Evolutionary conservation across 2,329 filamentous ascomycete species (phyloP).

Genomic region (Phialophora verrucosa): DNA sequence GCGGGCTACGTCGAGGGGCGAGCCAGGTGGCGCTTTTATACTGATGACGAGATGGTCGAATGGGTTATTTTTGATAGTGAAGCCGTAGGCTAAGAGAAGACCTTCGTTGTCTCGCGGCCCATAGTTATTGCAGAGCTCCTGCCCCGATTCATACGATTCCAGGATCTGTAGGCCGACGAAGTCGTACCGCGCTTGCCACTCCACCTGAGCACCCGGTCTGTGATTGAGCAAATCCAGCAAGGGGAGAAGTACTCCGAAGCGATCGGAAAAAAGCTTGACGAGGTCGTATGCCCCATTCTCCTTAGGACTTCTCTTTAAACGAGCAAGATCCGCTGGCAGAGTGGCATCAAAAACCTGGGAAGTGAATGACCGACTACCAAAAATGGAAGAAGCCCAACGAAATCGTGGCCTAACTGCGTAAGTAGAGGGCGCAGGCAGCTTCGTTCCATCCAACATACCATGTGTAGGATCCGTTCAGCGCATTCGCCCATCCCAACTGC

Average conservation of each 20-base stretch:
- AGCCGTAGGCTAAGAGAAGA: constrained; percentile 57
- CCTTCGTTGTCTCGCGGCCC: constrained; percentile 77
- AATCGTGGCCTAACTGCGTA: constrained; percentile 48
- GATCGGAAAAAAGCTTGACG: constrained; percentile 56
- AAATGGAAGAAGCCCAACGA: constrained; percentile 54
- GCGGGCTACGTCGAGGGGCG: constrained; percentile 47
- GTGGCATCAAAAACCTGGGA: constrained; percentile 50
- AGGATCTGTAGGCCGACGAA: constrained; percentile 52
- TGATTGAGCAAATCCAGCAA: constrained; percentile 77
- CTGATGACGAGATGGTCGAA: constrained; percentile 53
- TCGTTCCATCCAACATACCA: constrained; percentile 42
- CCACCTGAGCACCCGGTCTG: constrained; percentile 63
- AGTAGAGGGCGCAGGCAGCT: constrained; percentile 5
- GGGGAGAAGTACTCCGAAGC: constrained; percentile 72
- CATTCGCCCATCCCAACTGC: constrained; percentile 43
- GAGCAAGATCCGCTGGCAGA: constrained; percentile 35
- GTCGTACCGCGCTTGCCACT: constrained; percentile 60
- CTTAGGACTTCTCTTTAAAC: constrained; percentile 38
- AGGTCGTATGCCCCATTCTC: constrained; percentile 42
- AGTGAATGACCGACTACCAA: constrained; percentile 53
- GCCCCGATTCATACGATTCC: constrained; percentile 56
- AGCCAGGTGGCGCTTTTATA: constrained; percentile 48
- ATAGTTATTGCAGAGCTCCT: constrained; percentile 72
- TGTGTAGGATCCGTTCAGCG: constrained; percentile 44
- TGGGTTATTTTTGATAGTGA: constrained; percentile 51